These are phyloP conservation scores for Lagerstroemia speciosa DNA, from an alignment of 345 rosid species.

Conservation along the genomic window DNA sequence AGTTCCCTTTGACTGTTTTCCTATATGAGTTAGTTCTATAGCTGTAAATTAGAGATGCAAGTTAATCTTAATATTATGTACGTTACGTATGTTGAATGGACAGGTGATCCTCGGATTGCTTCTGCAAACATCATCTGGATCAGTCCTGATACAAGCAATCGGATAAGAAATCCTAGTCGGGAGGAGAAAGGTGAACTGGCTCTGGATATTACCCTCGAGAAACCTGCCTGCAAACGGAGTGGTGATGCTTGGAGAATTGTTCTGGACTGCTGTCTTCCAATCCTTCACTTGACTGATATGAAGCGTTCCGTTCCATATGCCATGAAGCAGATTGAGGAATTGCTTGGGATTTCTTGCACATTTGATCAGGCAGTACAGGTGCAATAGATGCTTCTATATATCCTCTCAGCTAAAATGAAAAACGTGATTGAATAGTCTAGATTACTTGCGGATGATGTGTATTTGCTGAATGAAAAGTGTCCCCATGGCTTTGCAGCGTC, in stretches of 20 bases:
- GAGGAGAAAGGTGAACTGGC: slow-evolving; percentile 62
- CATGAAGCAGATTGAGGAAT: slow-evolving; percentile 74
- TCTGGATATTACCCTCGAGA: slow-evolving; percentile 62
- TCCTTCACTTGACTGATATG: slow-evolving; percentile 67
- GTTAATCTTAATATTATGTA: background rate
- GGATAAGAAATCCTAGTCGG: slow-evolving; percentile 55
- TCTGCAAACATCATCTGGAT: slow-evolving; percentile 73
- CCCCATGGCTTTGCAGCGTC: slow-evolving; percentile 49
- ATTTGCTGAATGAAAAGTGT: background rate
- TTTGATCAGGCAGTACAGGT: slow-evolving; percentile 95
- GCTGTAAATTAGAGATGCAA: background rate
- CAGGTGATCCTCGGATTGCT: slow-evolving; percentile 77
- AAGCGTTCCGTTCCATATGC: slow-evolving; percentile 81
- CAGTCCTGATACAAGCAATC: slow-evolving; percentile 53
- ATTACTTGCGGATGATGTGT: background rate
- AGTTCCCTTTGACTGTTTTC: background rate
- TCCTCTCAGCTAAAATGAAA: background rate
- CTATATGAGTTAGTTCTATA: background rate
- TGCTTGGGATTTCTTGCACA: slow-evolving; percentile 85
- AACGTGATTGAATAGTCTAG: background rate
- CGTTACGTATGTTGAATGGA: slow-evolving; percentile 10
- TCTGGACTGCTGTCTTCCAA: slow-evolving; percentile 80
- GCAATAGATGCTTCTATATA: background rate
- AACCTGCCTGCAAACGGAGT: slow-evolving; percentile 58
- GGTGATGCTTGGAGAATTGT: slow-evolving; percentile 97